Percentiles rank a stretch among this genome's conserved stretches.
phyloP scores from a whole-genome alignment of 2,329 filamentous ascomycete genomes.

The Pestalotiopsis sp. region DNA sequence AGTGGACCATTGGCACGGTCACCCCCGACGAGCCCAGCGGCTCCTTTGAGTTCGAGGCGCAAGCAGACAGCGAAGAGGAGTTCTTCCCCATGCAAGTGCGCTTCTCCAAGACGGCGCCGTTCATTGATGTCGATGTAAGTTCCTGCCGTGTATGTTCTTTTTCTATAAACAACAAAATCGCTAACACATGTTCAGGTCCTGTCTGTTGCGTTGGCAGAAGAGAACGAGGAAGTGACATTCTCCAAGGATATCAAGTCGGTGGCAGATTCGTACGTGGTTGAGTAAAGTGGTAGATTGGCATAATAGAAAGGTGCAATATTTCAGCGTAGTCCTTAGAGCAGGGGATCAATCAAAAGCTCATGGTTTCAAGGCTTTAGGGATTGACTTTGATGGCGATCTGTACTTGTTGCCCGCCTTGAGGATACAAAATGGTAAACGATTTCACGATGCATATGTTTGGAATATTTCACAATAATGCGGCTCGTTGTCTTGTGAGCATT shows the following conservation, averaged over 20 bases:
- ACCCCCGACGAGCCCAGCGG: conserved; percentile 82
- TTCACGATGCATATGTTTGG: neutral
- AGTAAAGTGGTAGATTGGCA: conserved; percentile 50
- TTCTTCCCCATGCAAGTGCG: conserved; percentile 97
- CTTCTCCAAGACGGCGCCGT: conserved; percentile 85
- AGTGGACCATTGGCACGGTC: conserved; percentile 90
- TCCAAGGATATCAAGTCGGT: conserved; percentile 80
- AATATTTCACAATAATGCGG: neutral
- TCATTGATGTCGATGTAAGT: conserved; percentile 92
- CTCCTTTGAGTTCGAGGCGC: conserved; percentile 93
- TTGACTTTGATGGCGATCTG: neutral
- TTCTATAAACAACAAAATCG: neutral
- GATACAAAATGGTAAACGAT: neutral
- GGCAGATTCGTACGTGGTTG: conserved; percentile 77
- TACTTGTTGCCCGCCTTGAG: neutral
- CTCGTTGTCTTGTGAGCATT: neutral
- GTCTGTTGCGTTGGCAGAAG: conserved; percentile 71
- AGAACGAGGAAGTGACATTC: conserved; percentile 79
- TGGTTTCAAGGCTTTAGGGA: conserved; percentile 10
- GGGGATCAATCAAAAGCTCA: conserved; percentile 18
- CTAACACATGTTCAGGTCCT: conserved; percentile 56
- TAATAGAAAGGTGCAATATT: conserved; percentile 10
- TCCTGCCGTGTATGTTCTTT: neutral
- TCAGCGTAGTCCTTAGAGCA: conserved; percentile 17
- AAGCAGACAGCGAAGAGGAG: conserved; percentile 84